Evolutionary conservation across 106 monocot species (phyloP).

Genomic region (Hemerocallis citrina): DNA sequence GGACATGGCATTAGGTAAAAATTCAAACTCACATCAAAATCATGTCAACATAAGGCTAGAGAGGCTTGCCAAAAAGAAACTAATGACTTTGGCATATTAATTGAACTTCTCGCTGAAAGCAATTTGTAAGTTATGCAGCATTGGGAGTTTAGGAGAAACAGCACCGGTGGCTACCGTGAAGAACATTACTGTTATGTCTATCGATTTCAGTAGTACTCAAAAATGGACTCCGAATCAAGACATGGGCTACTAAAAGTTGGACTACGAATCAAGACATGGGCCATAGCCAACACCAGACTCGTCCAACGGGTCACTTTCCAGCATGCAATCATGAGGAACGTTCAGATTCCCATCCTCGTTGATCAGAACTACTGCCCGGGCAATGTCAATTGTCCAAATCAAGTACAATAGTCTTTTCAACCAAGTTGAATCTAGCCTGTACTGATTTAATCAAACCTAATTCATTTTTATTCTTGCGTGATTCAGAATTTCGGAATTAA

Average conservation of each 20-base stretch:
- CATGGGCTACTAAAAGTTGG: constrained; percentile 11
- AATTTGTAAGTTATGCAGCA: no score
- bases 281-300: not conserved
- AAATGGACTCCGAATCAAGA: constrained; percentile 15
- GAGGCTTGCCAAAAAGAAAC: no score
- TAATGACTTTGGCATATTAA: no score
- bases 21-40: no score
- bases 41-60: no score
- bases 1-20: constrained; percentile 20
- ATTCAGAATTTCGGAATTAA: constrained; percentile 34
- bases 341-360: constrained; percentile 16
- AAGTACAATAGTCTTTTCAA: not conserved
- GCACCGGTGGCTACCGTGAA: not conserved
- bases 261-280: constrained; percentile 18
- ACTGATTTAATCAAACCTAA: no score
- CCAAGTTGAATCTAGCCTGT: not conserved
- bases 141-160: constrained; percentile 2
- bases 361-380: constrained; percentile 16
- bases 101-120: no score
- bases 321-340: no score
- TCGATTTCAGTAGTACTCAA: constrained; percentile 6
- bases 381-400: not conserved
- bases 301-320: not conserved
- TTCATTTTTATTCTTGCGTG: no score
- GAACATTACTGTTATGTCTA: constrained; percentile 8